These are phyloP conservation scores for Hymenoscyphus repandus DNA, from an alignment of 2,329 filamentous ascomycete genomes.

Conservation along the genomic window DNA sequence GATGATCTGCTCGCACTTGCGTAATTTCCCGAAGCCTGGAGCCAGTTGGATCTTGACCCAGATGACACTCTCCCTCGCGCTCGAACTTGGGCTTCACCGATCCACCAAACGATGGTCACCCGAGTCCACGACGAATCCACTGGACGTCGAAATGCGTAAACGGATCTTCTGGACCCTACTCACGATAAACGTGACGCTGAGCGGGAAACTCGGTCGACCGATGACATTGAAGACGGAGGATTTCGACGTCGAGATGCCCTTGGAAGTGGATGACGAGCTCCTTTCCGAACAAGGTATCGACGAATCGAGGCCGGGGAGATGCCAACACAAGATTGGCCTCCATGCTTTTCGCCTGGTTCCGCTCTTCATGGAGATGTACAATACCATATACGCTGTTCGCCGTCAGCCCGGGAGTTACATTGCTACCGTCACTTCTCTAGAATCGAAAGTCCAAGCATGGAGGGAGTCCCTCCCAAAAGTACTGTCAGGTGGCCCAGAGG, in stretches of 20 bases:
- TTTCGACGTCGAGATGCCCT: slow-evolving; percentile 73
- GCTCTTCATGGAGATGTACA: slow-evolving; percentile 68
- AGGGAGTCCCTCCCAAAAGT: slow-evolving; percentile 58
- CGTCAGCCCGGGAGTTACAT: slow-evolving; percentile 59
- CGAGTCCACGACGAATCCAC: slow-evolving; percentile 39
- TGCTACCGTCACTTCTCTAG: slow-evolving; percentile 57
- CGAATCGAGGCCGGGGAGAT: slow-evolving; percentile 49
- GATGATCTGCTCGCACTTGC: slow-evolving; percentile 66
- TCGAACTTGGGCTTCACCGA: slow-evolving; percentile 72
- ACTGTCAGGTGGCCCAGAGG: slow-evolving; percentile 43
- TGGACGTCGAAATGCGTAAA: slow-evolving; percentile 73
- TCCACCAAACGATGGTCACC: slow-evolving; percentile 55
- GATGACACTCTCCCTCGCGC: slow-evolving; percentile 60
- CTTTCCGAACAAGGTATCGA: slow-evolving; percentile 61
- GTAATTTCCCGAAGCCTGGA: slow-evolving; percentile 75
- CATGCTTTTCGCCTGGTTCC: slow-evolving; percentile 60
- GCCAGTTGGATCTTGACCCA: slow-evolving; percentile 65
- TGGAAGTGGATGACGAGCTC: slow-evolving; percentile 64
- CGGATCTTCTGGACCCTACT: slow-evolving; percentile 72
- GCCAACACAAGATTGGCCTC: slow-evolving; percentile 62
- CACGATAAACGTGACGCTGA: slow-evolving; percentile 60
- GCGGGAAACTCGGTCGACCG: slow-evolving; percentile 70
- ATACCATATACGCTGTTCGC: slow-evolving; percentile 67
- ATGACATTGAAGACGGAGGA: slow-evolving; percentile 71
- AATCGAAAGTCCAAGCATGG: slow-evolving; percentile 59